A percentile compares a stretch with the other conserved stretches of the same genome.
These are phyloP conservation scores for Hypomontagnella monticulosa DNA, from an alignment of 495 filamentous ascomycete species.

Conservation along the genomic window DNA sequence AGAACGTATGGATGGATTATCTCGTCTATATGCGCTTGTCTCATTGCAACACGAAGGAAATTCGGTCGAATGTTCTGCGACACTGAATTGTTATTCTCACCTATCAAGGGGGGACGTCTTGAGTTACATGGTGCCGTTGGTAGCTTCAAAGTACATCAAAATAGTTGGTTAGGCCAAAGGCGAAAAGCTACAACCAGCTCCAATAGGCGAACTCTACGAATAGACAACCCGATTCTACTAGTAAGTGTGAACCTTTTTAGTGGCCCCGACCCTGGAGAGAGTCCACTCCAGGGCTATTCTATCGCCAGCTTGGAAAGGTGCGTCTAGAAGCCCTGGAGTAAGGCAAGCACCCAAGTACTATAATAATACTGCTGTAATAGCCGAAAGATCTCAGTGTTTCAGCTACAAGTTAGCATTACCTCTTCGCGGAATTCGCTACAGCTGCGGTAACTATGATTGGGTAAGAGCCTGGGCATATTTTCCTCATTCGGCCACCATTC, in stretches of 20 bases:
- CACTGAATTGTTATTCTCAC: background rate
- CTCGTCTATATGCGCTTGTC: background rate
- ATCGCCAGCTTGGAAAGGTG: conserved; percentile 3
- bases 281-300: conserved; percentile 3
- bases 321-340: background rate
- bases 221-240: conserved; percentile 13
- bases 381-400: conserved; percentile 27
- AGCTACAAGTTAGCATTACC: conserved; percentile 4
- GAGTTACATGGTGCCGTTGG: background rate
- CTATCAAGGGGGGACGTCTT: background rate
- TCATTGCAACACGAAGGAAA: background rate
- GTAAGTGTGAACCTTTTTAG: background rate
- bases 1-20: background rate
- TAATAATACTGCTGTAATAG: background rate
- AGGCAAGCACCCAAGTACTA: background rate
- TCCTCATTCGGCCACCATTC: conserved; percentile 12
- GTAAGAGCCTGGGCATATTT: conserved; percentile 2
- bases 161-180: background rate
- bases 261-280: conserved; percentile 9
- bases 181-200: background rate
- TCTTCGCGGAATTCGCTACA: background rate
- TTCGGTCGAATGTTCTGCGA: background rate
- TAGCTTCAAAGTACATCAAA: background rate
- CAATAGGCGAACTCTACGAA: conserved; percentile 8
- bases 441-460: conserved; percentile 24